Evolutionary conservation across 116 monocot genomes (phyloP).

Genomic region (Posidonia oceanica): DNA sequence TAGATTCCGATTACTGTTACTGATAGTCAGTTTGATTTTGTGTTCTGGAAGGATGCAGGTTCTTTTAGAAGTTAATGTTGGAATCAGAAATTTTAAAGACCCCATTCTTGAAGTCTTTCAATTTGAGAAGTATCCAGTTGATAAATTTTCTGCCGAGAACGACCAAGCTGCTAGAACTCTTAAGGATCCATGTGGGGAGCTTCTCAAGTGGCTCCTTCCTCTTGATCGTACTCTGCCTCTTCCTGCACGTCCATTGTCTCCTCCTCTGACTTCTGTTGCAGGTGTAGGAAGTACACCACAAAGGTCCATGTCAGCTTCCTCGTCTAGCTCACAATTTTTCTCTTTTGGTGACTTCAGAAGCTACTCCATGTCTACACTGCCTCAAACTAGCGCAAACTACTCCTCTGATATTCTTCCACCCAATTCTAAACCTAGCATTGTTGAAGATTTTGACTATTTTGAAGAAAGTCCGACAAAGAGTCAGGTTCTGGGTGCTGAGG

Average conservation of each 20-base stretch:
- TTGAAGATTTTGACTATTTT: conserved; percentile 56
- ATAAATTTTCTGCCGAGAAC: conserved; percentile 16
- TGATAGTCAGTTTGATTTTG: conserved; percentile 8
- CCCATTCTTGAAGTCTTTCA: conserved; percentile 93
- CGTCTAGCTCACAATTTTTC: conserved; percentile 65
- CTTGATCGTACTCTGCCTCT: conserved; percentile 53
- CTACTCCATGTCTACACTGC: conserved; percentile 83
- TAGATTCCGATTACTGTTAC: not conserved
- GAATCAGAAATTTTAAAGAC: conserved; percentile 39
- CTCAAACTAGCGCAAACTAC: conserved; percentile 24
- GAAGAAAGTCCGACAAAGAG: conserved; percentile 32
- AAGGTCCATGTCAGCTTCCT: conserved; percentile 40
- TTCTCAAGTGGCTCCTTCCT: conserved; percentile 86
- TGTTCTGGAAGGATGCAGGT: conserved; percentile 92
- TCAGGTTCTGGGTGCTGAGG: conserved; percentile 22
- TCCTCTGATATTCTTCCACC: conserved; percentile 18
- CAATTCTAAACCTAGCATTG: conserved; percentile 32
- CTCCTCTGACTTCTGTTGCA: conserved; percentile 38
- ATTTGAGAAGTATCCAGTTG: conserved; percentile 54
- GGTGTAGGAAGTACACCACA: conserved; percentile 35
- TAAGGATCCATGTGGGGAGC: conserved; percentile 65
- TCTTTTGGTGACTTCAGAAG: conserved; percentile 87
- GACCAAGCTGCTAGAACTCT: conserved; percentile 10
- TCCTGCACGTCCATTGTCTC: conserved; percentile 32
- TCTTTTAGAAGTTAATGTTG: conserved; percentile 86